Evolutionary conservation across 768 basidiomycete genomes (phyloP), one percentile per base, ranked within the genome.

Genomic region (Suillus occidentalis): DNA sequence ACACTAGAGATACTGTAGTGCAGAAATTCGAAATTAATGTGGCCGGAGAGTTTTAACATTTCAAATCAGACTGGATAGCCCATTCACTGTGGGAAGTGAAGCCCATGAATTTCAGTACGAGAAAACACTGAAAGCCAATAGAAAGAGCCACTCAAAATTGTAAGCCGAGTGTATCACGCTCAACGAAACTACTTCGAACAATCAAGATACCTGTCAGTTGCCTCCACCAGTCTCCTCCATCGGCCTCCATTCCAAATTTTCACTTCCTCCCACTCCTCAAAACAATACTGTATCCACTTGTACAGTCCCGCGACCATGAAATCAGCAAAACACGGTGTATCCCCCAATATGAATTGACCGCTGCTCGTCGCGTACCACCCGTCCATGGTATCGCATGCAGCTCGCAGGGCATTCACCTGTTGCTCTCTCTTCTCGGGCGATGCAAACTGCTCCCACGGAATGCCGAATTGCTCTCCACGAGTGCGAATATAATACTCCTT

Each of bases 401-500:
- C 75, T 64, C 78, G 71, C 7, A 83, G 50, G 60, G 75, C 72
- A 55, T 72, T 71, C 83, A 83, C 84, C 58, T 72, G 70, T 9
- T 61, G 72, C 12, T 68, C 71, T 9, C 76, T 67, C 28, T 63
- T 69, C 28, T 79, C 75, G 13, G 72, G 69, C 55, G 65, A 60
- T 22, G 65, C 67, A 5, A 72, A 62, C n/a, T 79, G 55, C 45
- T 79, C 76, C 69, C 84, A 82, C 58, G 80, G 67, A 45, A 71
- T 69, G 0, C 83, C 82, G 59, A 78, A 78, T 2, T 47, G 56
- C 4, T 60, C 64, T 28, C 75, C 73, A 20, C 81, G 72, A 1
- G 80, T 82, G 10, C 65, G 67, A 34, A 78, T 70, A 70, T 83
- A 87, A 67, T 80, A 81, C 9, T 63, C 73, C 65, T 72, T 66